Evolutionary conservation across 1,284 basidiomycete genomes (phyloP), one percentile per base, ranked within the genome.

Genomic region (Apiotrichum gracile): DNA sequence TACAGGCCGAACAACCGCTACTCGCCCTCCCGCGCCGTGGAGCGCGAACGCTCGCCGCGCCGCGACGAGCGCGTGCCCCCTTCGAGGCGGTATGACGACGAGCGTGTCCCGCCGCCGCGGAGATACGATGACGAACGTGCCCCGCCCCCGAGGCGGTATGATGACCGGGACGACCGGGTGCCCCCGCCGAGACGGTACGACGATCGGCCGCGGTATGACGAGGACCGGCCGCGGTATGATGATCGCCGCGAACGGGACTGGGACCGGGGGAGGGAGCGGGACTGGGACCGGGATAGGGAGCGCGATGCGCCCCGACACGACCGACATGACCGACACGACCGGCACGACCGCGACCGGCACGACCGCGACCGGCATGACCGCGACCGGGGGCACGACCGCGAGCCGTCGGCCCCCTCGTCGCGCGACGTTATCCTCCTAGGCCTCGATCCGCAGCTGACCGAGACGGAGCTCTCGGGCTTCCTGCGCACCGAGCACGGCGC

Each of bases 401-500:
- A 21, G n/a, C 51, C 45, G 4, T 54, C 69, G 3, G 69, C 68
- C 0, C 65, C 63, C n/a, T 65, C 65, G 4, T 67, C 62, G 8
- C 58, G 60, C 31, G 71, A 94, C 76, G 85, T 94, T 66, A 92
- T 93, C 65, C 91, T 93, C 73, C 82, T 93, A 50, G 91, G 91
- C 46, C 76, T 94, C 51, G 91, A 94, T 72, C 82, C 84, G 49
- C 88, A 91, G 70, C 87, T 92, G 67, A 86, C 85, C 39, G 91
- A 93, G 78, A 83, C 85, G 62, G 89, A 91, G 78, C 90, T 93
- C 77, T 85, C 82, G 65, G 70, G 76, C 55, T 46, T 44, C 60
- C 82, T 93, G 58, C 78, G 82, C 54, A 81, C 80, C 57, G 80
- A 86, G 69, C 84, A 84, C 60, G 54, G 66, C 37, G 70, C 71